Conservation (phyloP, 2,329 filamentous ascomycete genomes). For the Teratosphaeria nubilosa region DNA sequence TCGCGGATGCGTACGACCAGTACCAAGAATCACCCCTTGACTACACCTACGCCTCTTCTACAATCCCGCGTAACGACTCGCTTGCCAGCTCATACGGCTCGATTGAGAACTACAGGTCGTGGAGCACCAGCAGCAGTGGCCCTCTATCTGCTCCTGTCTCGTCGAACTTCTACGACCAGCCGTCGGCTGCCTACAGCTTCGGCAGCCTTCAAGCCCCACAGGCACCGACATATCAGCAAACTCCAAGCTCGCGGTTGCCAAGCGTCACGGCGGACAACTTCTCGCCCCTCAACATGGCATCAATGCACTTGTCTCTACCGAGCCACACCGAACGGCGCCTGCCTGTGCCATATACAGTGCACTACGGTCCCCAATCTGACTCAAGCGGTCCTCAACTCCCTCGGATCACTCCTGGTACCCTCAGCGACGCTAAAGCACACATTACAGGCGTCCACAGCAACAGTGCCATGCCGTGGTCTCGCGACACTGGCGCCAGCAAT, state of each 20-base stretch:
- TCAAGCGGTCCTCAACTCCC: neutral
- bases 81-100: constrained; percentile 14
- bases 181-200: constrained; percentile 18
- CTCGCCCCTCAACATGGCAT: constrained; percentile 26
- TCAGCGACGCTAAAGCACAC: constrained; percentile 11
- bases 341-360: constrained; percentile 19
- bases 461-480: constrained; percentile 21
- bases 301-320: constrained; percentile 24
- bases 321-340: constrained; percentile 22
- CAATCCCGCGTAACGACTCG: constrained; percentile 16
- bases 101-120: constrained; percentile 19
- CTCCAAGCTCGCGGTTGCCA: constrained; percentile 13
- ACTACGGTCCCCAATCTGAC: constrained; percentile 1
- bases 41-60: constrained; percentile 18
- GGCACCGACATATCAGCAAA: constrained; percentile 10
- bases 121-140: constrained; percentile 12
- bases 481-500: constrained; percentile 3
- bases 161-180: constrained; percentile 12
- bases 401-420: neutral
- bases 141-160: constrained; percentile 16
- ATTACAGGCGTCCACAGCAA: constrained; percentile 21
- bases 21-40: constrained; percentile 21
- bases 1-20: constrained; percentile 16
- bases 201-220: constrained; percentile 16
- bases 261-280: constrained; percentile 19